Base-by-base conservation (phyloP, 177 flowering plant species). In the Vitis hybrid region DNA sequence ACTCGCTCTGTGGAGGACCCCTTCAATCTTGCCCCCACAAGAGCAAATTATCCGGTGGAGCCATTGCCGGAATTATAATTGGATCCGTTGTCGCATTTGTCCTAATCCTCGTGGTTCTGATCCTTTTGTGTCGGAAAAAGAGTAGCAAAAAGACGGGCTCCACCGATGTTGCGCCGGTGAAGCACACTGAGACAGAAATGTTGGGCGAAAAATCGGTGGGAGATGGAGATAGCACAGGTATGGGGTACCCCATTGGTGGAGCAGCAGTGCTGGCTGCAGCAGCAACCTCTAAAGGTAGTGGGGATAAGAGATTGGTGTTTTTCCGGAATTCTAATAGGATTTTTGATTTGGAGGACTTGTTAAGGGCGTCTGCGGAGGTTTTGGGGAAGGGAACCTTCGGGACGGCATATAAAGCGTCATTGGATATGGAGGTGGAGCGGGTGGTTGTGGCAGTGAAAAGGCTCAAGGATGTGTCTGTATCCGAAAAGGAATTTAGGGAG, bases 301-400 rank as follows among this genome's bases (percentile, higher is more conserved):
- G 81, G 53, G 67, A n/a, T n/a, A 88, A 84, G 84, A 84, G 74
- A 63, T 78, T 92, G 84, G 74, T 89, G 65, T 92, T 90, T 49
- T 81, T 86, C 41, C 87, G 87, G 46, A 76, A 84, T 24, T 81
- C 72, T 0, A 62, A 69, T 9, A 67, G 72, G 77, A 72, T 18
- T 46, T 92, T 86, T 67, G 96, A 88, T 80, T 68, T 93, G 80
- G 95, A 93, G 68, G 97, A 90, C 76, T 75, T 93, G 75, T 77
- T 93, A 82, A 87, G 85, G 69, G 98, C 98, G 12, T 93, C 98
- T 0, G 98, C 98, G 2, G 98, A 93, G 86, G 98, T 93, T 49
- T 76, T 93, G 76, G 98, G 98, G 69, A 93, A 91, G 79, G 98
- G 98, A 30, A 88, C 92, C 1, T 91, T 89, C 50, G 98, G 98